Evolutionary conservation across 805 yeast species (phyloP).

Genomic region (Suhomyces vadensis): DNA sequence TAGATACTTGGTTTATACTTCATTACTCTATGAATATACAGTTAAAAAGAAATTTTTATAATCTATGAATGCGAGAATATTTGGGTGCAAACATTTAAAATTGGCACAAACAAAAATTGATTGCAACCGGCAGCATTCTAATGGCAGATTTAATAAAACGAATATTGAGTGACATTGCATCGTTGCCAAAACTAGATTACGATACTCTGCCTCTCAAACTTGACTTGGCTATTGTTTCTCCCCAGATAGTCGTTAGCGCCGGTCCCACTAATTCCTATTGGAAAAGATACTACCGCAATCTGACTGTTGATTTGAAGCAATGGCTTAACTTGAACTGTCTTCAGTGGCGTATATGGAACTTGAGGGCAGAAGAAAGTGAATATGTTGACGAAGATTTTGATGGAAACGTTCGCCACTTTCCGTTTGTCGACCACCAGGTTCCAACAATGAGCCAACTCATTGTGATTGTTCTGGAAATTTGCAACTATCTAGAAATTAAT

Average conservation of each 20-base stretch:
- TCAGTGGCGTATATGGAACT: conserved; percentile 79
- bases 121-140: neutral
- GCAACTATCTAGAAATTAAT: conserved; percentile 35
- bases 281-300: conserved; percentile 51
- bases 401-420: conserved; percentile 41
- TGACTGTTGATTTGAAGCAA: conserved; percentile 49
- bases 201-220: neutral
- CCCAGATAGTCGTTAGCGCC: conserved; percentile 69
- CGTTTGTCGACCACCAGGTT: conserved; percentile 78
- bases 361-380: conserved; percentile 56
- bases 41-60: too few species aligned
- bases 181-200: neutral
- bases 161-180: neutral
- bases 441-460: conserved; percentile 61
- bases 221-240: conserved; percentile 1
- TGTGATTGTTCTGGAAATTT: conserved; percentile 45
- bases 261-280: conserved; percentile 59
- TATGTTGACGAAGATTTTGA: conserved; percentile 41
- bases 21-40: too few species aligned
- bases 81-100: neutral
- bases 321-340: conserved; percentile 38
- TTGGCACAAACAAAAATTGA: too few species aligned
- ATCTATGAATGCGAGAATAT: too few species aligned
- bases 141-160: neutral
- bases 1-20: too few species aligned